A percentile compares a stretch with the other conserved stretches of the same genome.
Evolutionary conservation across 768 basidiomycete genomes (phyloP).

Genomic region (Ramaria sp.): DNA sequence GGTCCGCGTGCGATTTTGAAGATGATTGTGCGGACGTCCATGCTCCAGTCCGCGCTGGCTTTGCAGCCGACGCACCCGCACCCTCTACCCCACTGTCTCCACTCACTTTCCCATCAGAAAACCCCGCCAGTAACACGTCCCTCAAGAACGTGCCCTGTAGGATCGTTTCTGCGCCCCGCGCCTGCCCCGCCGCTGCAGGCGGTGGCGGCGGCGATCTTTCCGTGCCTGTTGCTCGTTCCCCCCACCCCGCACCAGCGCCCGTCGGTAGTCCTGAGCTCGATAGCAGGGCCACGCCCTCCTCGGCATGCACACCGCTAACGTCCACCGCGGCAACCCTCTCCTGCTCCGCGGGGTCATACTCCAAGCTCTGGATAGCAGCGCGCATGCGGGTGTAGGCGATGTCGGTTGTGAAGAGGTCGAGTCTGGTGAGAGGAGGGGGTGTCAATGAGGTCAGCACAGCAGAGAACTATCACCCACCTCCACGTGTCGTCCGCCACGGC

Average conservation of each 20-base stretch:
- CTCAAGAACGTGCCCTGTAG: slow-evolving; percentile 64
- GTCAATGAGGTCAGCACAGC: background rate
- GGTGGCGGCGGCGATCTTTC: no score
- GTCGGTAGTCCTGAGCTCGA: no score
- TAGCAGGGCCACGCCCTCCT: no score
- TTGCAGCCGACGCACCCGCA: slow-evolving; percentile 2
- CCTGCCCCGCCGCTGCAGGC: no score
- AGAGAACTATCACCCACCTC: slow-evolving; percentile 21
- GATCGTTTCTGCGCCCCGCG: slow-evolving; percentile 15
- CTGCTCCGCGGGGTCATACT: slow-evolving; percentile 5
- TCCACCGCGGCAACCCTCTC: slow-evolving; percentile 12
- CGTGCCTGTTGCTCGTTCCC: no score
- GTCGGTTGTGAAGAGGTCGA: slow-evolving; percentile 64
- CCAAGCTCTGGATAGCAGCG: slow-evolving; percentile 43
- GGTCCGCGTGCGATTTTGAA: no score
- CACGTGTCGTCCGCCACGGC: slow-evolving; percentile 31
- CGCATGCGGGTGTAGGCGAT: slow-evolving; percentile 62
- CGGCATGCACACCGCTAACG: slow-evolving; percentile 16
- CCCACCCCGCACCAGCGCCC: no score
- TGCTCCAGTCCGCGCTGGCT: no score
- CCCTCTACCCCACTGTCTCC: no score
- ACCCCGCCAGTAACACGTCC: slow-evolving; percentile 34
- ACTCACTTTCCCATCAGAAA: background rate
- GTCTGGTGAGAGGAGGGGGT: slow-evolving; percentile 14
- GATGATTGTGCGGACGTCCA: no score